Evolutionary conservation across 768 basidiomycete genomes (phyloP).

Genomic region (Tricholoma sp.): DNA sequence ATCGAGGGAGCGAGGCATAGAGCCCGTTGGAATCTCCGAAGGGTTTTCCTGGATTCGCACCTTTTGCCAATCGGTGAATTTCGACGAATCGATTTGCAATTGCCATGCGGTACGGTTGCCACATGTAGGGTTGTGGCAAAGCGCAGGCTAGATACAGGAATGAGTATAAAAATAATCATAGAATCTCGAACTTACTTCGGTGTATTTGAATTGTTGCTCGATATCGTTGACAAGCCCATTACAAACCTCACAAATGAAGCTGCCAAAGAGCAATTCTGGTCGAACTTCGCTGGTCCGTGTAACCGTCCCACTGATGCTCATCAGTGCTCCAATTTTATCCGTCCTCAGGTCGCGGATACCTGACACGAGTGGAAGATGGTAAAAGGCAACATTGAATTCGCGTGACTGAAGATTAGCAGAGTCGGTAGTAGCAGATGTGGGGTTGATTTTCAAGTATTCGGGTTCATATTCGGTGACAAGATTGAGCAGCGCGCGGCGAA

Average conservation of each 20-base stretch:
- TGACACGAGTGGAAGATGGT: conserved; percentile 88
- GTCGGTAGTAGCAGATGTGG: conserved; percentile 80
- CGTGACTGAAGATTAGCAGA: conserved; percentile 86
- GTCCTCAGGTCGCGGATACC: conserved; percentile 93
- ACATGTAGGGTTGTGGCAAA: conserved; percentile 94
- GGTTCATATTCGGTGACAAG: conserved; percentile 88
- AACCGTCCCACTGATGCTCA: conserved; percentile 95
- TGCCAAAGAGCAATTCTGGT: conserved; percentile 90
- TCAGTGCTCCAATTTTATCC: conserved; percentile 88
- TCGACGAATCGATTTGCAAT: conserved; percentile 91
- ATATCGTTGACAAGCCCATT: conserved; percentile 83
- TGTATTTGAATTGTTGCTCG: conserved; percentile 99
- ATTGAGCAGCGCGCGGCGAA: conserved; percentile 86
- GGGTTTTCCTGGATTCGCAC: conserved; percentile 98
- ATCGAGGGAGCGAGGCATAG: conserved; percentile 96
- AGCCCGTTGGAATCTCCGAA: conserved; percentile 97
- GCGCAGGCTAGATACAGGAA: conserved; percentile 55
- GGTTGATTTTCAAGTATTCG: conserved; percentile 92
- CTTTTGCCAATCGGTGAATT: conserved; percentile 99
- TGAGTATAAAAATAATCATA: conserved; percentile 8
- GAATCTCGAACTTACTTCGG: conserved; percentile 57
- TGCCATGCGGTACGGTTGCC: conserved; percentile 89
- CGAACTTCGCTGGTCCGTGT: conserved; percentile 97
- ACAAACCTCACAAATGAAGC: conserved; percentile 90
- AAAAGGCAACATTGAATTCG: conserved; percentile 94